phyloP scores from a whole-genome alignment of 495 filamentous ascomycete species.

The Niebla homalea region DNA sequence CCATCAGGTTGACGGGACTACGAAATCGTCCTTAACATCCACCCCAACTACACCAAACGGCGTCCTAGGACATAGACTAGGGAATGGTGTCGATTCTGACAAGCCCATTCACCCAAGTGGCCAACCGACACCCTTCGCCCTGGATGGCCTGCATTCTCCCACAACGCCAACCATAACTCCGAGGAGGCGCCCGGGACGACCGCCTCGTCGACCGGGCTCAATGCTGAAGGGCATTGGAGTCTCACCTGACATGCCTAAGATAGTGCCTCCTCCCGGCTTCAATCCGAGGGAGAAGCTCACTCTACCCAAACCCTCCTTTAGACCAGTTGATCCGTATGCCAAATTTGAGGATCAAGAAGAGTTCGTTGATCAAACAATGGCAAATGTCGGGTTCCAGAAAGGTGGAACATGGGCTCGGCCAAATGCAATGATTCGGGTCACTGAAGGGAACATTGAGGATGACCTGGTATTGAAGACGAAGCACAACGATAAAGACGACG shows the following conservation, averaged over 20 bases:
- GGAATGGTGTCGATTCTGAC: conserved; percentile 1
- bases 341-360: conserved; percentile 51
- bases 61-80: conserved; percentile 7
- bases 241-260: conserved; percentile 39
- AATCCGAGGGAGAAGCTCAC: conserved; percentile 55
- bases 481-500: conserved; percentile 47
- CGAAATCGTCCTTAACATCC: conserved; percentile 12
- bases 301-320: conserved; percentile 49
- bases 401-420: conserved; percentile 75
- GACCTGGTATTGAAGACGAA: conserved; percentile 56
- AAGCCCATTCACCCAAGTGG: conserved; percentile 3
- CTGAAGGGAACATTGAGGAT: conserved; percentile 68
- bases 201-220: conserved; percentile 44
- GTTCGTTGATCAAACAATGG: conserved; percentile 84
- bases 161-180: conserved; percentile 15
- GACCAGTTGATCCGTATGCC: conserved; percentile 43
- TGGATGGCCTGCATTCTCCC: conserved; percentile 1
- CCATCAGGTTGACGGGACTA: conserved; percentile 63
- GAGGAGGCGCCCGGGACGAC: conserved; percentile 50
- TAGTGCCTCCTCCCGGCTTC: conserved; percentile 48
- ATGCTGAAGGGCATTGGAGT: conserved; percentile 47
- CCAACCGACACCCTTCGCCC: conserved; percentile 1
- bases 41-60: conserved; percentile 3
- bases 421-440: conserved; percentile 61
- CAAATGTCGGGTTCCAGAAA: conserved; percentile 87